Conservation (phyloP, 2,329 filamentous ascomycete genomes). For the Beauveria varroae region DNA sequence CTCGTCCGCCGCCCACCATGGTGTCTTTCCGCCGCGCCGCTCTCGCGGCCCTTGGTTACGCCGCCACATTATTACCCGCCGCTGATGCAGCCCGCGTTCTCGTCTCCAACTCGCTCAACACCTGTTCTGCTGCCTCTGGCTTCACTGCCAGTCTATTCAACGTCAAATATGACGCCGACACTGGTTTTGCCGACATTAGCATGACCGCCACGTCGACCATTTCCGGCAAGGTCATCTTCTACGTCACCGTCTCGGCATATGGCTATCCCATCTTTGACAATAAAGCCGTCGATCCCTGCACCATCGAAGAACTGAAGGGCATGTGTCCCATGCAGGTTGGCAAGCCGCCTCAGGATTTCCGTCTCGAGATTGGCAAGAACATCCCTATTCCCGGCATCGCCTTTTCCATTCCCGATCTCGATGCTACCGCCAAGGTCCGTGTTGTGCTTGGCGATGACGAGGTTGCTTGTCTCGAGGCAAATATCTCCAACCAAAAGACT, state of each 20-base stretch:
- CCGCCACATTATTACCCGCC: conserved; percentile 34
- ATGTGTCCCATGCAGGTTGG: conserved; percentile 89
- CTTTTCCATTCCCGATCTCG: conserved; percentile 84
- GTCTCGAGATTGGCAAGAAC: conserved; percentile 46
- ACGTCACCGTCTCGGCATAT: conserved; percentile 67
- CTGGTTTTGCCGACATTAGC: conserved; percentile 60
- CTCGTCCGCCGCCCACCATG: background rate
- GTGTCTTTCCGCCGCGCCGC: conserved; percentile 5
- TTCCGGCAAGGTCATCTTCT: conserved; percentile 66
- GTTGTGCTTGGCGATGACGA: conserved; percentile 64
- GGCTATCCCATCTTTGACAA: conserved; percentile 61
- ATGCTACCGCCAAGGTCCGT: conserved; percentile 74
- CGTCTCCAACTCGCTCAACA: conserved; percentile 68
- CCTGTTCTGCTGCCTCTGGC: conserved; percentile 69
- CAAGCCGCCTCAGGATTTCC: conserved; percentile 68
- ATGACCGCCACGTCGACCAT: conserved; percentile 71
- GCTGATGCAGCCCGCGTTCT: conserved; percentile 51
- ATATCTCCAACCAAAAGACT: conserved; percentile 84
- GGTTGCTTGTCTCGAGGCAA: conserved; percentile 81
- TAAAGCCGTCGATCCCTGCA: conserved; percentile 68
- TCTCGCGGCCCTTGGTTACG: conserved; percentile 31
- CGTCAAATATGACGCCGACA: conserved; percentile 64
- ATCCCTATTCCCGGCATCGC: conserved; percentile 72
- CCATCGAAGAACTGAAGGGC: conserved; percentile 53
- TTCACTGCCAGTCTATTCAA: conserved; percentile 82